Percentiles rank a stretch among this genome's conserved stretches.
Conservation (phyloP, 495 filamentous ascomycete genomes). For the Aspergillus kassunensis region DNA sequence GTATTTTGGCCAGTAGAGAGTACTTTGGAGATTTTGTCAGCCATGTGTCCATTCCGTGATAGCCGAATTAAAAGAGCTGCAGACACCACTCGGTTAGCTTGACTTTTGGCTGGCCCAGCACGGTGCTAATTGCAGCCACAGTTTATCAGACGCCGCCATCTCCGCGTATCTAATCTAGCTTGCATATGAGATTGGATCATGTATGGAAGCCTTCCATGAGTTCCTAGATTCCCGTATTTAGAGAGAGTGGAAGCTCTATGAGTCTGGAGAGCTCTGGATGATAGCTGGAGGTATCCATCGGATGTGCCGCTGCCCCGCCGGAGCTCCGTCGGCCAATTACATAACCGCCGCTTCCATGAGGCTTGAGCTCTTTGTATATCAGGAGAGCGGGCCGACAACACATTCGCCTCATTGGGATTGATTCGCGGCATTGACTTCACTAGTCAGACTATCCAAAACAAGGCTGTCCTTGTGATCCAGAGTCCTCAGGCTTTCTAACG, state of each 20-base stretch:
- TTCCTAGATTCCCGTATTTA: too few relatives aligned
- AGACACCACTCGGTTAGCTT: neutral
- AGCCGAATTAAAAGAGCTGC: neutral
- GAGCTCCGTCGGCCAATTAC: neutral
- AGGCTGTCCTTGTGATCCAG: neutral
- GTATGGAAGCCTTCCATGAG: too few relatives aligned
- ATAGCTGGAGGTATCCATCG: too few relatives aligned
- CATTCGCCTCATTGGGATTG: neutral
- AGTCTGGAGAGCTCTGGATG: neutral
- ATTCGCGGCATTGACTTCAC: neutral
- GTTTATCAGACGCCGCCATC: neutral
- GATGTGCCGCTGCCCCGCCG: constrained; percentile 5
- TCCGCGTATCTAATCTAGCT: too few relatives aligned
- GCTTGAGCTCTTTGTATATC: neutral
- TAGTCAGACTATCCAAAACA: neutral
- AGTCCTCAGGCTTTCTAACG: neutral
- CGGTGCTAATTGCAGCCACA: neutral
- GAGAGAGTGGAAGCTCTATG: too few relatives aligned
- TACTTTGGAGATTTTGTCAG: too few relatives aligned
- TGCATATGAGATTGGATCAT: too few relatives aligned
- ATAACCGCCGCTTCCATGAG: too few relatives aligned
- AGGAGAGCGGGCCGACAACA: neutral
- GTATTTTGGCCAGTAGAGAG: neutral
- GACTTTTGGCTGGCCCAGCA: neutral
- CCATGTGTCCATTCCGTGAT: neutral